Conservation (phyloP, 257 asterid species). For the Petunia axillaris region DNA sequence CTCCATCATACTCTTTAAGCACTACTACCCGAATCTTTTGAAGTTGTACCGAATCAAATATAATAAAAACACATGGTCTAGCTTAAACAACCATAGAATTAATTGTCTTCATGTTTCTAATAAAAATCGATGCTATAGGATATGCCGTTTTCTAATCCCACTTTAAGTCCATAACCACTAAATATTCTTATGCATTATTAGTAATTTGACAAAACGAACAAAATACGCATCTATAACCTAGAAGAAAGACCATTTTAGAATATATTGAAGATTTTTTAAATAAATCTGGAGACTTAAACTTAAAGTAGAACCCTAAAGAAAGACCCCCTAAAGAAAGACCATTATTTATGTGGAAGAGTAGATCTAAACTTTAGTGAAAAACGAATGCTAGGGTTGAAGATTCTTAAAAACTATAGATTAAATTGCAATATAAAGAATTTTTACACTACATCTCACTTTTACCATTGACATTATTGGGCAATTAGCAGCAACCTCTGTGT, state of each 20-base stretch:
- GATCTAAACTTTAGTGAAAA: not conserved
- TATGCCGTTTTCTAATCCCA: not conserved
- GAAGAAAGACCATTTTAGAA: not conserved
- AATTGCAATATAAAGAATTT: too few relatives aligned
- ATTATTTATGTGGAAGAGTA: not conserved
- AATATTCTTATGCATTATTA: not conserved
- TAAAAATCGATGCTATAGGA: not conserved
- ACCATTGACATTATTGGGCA: too few relatives aligned
- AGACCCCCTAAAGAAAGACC: too few relatives aligned
- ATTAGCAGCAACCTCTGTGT: too few relatives aligned
- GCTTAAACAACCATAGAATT: too few relatives aligned
- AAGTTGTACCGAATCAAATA: not conserved
- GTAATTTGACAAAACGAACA: not conserved
- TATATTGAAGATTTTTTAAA: not conserved
- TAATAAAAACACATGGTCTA: too few relatives aligned
- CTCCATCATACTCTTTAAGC: not conserved
- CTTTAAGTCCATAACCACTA: not conserved
- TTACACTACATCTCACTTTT: too few relatives aligned
- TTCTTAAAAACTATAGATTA: not conserved
- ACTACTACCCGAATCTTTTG: not conserved
- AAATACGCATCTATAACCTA: not conserved
- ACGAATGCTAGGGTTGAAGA: not conserved
- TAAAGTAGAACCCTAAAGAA: too few relatives aligned
- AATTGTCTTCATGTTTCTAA: too few relatives aligned
- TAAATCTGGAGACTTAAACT: too few relatives aligned